Conservation (phyloP, 805 yeast genomes). For the Schwanniomyces polymorphus region DNA sequence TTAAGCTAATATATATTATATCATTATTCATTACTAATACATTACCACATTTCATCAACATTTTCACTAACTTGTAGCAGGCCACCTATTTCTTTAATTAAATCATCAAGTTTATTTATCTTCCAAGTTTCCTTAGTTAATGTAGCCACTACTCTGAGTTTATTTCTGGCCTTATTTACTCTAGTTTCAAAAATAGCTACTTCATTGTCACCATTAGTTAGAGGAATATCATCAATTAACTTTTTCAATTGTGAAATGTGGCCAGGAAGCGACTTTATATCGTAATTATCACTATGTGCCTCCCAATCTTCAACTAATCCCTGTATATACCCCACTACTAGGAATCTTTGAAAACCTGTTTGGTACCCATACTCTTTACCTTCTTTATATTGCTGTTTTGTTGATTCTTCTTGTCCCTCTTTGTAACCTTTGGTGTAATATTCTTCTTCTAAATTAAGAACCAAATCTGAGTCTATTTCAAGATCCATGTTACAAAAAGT, state of each 20-base stretch:
- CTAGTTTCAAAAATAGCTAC: conserved; percentile 56
- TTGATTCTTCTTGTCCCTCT: conserved; percentile 69
- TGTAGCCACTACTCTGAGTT: conserved; percentile 51
- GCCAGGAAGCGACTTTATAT: conserved; percentile 15
- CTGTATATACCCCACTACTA: conserved; percentile 67
- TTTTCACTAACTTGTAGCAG: conserved; percentile 34
- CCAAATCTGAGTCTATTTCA: conserved; percentile 43
- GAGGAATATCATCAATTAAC: conserved; percentile 18
- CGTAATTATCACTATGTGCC: conserved; percentile 14
- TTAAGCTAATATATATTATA: conserved; percentile 6
- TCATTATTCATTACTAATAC: not conserved
- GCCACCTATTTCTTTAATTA: conserved; percentile 40
- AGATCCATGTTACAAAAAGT: conserved; percentile 29
- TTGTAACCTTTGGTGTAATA: conserved; percentile 65
- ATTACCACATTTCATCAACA: conserved; percentile 44
- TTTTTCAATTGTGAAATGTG: conserved; percentile 30
- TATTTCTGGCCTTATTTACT: conserved; percentile 58
- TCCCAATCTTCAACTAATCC: conserved; percentile 48
- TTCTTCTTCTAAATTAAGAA: conserved; percentile 60
- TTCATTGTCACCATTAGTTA: conserved; percentile 50
- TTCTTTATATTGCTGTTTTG: conserved; percentile 60
- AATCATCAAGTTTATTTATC: conserved; percentile 26
- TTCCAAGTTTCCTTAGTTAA: conserved; percentile 30
- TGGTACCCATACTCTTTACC: conserved; percentile 86
- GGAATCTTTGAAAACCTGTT: conserved; percentile 69